Evolutionary conservation across 139 green algal species (phyloP).

Genomic region (Closterium sp.): DNA sequence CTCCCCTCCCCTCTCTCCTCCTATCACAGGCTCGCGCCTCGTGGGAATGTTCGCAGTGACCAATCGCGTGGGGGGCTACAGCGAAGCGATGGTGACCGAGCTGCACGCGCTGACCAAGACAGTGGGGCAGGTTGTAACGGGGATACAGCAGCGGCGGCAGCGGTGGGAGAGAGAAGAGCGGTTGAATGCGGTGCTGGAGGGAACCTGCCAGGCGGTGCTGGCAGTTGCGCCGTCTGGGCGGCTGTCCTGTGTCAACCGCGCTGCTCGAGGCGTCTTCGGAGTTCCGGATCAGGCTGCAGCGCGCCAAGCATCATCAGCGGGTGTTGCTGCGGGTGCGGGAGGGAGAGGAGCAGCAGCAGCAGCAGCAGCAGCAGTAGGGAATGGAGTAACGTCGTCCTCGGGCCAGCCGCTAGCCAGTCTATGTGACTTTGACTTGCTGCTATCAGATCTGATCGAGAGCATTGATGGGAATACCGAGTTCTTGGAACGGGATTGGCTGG

Average conservation of each 20-base stretch:
- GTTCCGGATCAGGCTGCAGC: neutral
- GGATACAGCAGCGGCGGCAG: neutral
- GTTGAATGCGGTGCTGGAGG: neutral
- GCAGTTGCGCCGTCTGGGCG: neutral
- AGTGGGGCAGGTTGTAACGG: conserved; percentile 4
- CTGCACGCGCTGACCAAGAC: conserved; percentile 20
- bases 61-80: conserved; percentile 15
- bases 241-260: neutral
- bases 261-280: neutral
- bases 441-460: neutral
- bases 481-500: neutral
- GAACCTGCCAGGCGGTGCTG: neutral
- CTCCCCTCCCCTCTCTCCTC: too few relatives aligned
- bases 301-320: neutral
- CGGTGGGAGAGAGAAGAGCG: neutral
- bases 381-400: neutral
- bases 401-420: neutral
- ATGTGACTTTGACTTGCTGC: neutral
- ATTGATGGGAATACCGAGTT: neutral
- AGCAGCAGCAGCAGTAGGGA: too few relatives aligned
- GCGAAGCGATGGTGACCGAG: neutral
- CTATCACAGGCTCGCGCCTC: neutral
- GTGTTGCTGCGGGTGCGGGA: too few relatives aligned
- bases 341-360: too few relatives aligned
- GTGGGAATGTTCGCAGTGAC: conserved; percentile 24